Evolutionary conservation across 164 flowering plant genomes (phyloP).

Genomic region (Nymphaea colorata): DNA sequence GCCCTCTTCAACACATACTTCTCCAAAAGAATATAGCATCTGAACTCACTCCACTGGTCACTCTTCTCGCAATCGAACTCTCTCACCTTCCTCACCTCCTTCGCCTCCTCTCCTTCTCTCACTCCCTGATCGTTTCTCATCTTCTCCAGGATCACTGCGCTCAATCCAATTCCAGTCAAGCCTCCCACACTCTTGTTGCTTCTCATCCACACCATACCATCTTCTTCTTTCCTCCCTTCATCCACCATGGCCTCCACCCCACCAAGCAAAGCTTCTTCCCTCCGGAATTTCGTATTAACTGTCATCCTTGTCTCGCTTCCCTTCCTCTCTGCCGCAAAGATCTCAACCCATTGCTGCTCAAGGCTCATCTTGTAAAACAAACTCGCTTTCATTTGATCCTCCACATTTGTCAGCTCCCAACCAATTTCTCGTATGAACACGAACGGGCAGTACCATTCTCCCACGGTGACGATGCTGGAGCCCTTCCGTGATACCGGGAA

Average conservation of each 20-base stretch:
- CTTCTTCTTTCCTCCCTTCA: background rate
- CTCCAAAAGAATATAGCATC: slow-evolving; percentile 43
- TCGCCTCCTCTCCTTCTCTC: slow-evolving; percentile 28
- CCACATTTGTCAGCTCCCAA: background rate
- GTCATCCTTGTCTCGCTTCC: slow-evolving; percentile 3
- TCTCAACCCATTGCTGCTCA: slow-evolving; percentile 49
- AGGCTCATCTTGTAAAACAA: slow-evolving; percentile 42
- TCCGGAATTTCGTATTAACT: slow-evolving; percentile 1
- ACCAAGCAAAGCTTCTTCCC: background rate
- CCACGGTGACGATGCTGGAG: background rate
- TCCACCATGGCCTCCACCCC: slow-evolving; percentile 2
- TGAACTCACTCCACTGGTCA: slow-evolving; percentile 26
- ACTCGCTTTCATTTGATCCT: slow-evolving; percentile 29
- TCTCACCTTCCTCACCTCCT: slow-evolving; percentile 7
- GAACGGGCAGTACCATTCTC: slow-evolving; percentile 11
- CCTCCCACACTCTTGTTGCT: background rate
- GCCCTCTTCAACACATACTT: slow-evolving; percentile 40
- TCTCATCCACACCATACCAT: slow-evolving; percentile 6
- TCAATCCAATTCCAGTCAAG: background rate
- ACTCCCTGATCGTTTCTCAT: slow-evolving; percentile 6
- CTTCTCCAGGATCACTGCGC: slow-evolving; percentile 20
- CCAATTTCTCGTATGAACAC: slow-evolving; percentile 8
- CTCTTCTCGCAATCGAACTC: slow-evolving; percentile 17
- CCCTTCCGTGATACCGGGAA: slow-evolving; percentile 5
- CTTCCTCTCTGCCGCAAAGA: slow-evolving; percentile 18